These are phyloP conservation scores for Colletotrichum scovillei DNA, from an alignment of 2,329 filamentous ascomycete species.

Conservation along the genomic window DNA sequence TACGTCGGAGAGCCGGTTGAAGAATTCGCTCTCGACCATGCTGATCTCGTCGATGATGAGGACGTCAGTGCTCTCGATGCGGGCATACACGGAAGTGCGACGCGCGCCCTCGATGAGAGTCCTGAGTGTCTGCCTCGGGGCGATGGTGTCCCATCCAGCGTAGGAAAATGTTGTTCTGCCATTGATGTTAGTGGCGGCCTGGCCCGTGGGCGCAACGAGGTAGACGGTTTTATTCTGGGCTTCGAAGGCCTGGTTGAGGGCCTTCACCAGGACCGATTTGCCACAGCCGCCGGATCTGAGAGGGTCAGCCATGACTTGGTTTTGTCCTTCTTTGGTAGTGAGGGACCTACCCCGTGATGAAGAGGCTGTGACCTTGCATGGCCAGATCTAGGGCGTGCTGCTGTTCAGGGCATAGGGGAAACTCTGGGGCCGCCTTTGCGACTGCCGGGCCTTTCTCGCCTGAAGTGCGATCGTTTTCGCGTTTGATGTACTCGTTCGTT, in stretches of 20 bases:
- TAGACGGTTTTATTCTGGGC: conserved; percentile 43
- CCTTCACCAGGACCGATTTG: conserved; percentile 16
- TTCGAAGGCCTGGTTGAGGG: neutral
- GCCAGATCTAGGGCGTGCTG: conserved; percentile 53
- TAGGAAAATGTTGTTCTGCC: conserved; percentile 69
- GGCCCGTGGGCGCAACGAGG: conserved; percentile 70
- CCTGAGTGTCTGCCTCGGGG: neutral
- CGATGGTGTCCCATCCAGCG: conserved; percentile 62
- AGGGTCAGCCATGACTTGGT: too few species aligned
- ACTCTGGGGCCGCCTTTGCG: neutral
- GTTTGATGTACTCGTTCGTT: too few species aligned
- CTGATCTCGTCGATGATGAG: conserved; percentile 75
- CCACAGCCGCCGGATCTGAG: conserved; percentile 22
- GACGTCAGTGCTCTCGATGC: conserved; percentile 55
- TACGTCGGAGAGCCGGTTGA: conserved; percentile 67
- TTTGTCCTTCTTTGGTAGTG: too few species aligned
- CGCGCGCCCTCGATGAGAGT: neutral
- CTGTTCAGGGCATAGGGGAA: conserved; percentile 11
- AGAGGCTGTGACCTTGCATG: conserved; percentile 64
- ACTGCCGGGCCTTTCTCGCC: too few species aligned
- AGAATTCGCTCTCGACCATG: conserved; percentile 75
- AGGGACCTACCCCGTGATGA: conserved; percentile 69
- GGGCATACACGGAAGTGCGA: too few species aligned
- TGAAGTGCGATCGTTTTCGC: too few species aligned
- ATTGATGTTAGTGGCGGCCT: conserved; percentile 66